phyloP scores from a whole-genome alignment of 2,329 filamentous ascomycete species.

The Fusarium nisikadoi region DNA sequence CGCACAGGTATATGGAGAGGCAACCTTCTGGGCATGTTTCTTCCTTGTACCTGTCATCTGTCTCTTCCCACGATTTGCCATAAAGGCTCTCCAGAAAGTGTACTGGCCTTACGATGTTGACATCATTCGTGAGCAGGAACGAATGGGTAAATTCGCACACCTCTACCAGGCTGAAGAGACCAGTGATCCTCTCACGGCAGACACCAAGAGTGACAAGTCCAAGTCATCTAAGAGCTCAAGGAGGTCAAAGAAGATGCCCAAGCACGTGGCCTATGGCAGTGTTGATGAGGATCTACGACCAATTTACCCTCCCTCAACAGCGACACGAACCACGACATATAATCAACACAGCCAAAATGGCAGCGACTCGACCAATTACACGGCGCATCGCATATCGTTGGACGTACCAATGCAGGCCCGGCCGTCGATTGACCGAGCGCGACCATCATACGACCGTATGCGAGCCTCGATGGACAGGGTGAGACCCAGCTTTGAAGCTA shows the following conservation, averaged over 20 bases:
- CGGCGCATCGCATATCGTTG: conserved; percentile 70
- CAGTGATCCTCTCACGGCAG: conserved; percentile 53
- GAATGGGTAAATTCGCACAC: conserved; percentile 82
- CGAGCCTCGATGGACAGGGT: conserved; percentile 88
- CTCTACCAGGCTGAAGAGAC: conserved; percentile 57
- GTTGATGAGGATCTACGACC: conserved; percentile 89
- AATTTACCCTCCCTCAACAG: conserved; percentile 92
- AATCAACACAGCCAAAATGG: conserved; percentile 88
- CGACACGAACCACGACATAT: conserved; percentile 77
- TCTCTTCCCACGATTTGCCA: conserved; percentile 85
- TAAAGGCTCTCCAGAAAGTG: conserved; percentile 92
- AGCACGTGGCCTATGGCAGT: conserved; percentile 68
- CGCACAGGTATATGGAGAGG: conserved; percentile 79
- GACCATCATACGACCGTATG: conserved; percentile 89
- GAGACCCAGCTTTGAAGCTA: conserved; percentile 85
- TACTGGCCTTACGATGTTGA: conserved; percentile 94
- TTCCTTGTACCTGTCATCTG: conserved; percentile 83
- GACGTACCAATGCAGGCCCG: conserved; percentile 59
- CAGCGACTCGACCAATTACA: conserved; percentile 94
- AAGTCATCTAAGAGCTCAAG: conserved; percentile 68
- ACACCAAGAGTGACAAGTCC: conserved; percentile 52
- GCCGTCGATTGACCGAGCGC: conserved; percentile 73
- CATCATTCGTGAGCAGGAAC: conserved; percentile 92
- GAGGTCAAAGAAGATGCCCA: conserved; percentile 57
- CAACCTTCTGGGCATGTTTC: conserved; percentile 88